Evolutionary conservation across 768 basidiomycete genomes (phyloP), one percentile per base, ranked within the genome.

Genomic region (Exidia glandulosa): DNA sequence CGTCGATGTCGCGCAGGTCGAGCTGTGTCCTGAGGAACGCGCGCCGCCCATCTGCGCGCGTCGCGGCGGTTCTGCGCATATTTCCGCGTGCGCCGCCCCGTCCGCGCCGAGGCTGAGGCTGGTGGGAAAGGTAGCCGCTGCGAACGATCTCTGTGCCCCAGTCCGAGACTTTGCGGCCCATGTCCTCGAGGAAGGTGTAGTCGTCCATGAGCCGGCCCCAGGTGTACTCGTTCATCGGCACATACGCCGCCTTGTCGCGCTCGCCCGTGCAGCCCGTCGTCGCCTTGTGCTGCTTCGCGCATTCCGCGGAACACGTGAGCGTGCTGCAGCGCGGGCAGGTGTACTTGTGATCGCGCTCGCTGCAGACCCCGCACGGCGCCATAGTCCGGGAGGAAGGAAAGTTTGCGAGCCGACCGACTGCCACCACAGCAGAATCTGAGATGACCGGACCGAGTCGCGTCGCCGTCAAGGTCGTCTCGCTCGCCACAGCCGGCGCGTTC

Each of bases 161-260:
- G 13, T 81, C 83, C 25, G 77, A 76, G n/a, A 87, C 84, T 64
- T 80, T 84, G 63, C 93, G 73, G 25, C 88, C 83, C 32, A 92
- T 71, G 19, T 91, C 88, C 72, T 96, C 94, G 64, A 96, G 76
- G 69, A 85, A 94, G 45, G 78, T 77, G 70, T 93, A 96, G 72
- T 96, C 94, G 65, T 86, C 81, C 85, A 92, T 88, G 85, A 95
- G 86, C 30, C 81, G 79, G 9, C 90, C 90, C 82, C 88, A 91
- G 3, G 82, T 81, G 67, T 92, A 95, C 65, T 83, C 68, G 65
- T 90, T 92, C 83, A 94, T 86, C 13, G 87, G 81, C 16, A 93
- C 82, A 68, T 85, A 90, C 2, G 78, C 79, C 0, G 76, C 82
- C 66, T 85, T 86, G 73, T 93, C 79, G 59, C 90, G 85, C 61